Evolutionary conservation across 2,329 filamentous ascomycete genomes (phyloP), one percentile per base, ranked within the genome.

Genomic region (Rosellinia necatrix): DNA sequence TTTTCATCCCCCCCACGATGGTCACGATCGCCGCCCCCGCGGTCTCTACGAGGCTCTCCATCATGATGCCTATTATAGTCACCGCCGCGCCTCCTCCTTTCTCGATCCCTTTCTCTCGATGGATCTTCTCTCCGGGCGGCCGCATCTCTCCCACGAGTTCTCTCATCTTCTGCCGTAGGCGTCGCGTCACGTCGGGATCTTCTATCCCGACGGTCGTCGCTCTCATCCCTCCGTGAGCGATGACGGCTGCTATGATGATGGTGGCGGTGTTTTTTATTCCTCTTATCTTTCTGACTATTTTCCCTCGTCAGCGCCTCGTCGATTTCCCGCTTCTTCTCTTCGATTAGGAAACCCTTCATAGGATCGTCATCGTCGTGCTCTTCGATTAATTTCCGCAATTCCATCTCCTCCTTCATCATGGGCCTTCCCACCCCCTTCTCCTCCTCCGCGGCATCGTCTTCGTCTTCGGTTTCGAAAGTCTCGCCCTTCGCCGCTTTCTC

Each of bases 311-410:
- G 74, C 3, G 91, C 92, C 56, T 83, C 82, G 51, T 89, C 85
- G 10, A 96, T 83, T 71, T 96, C 91, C 70, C 91, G 91, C 74
- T 90, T 92, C 81, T 97, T 97, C 74, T 96, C 89, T 61, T 93
- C 84, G 48, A 97, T 86, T 61, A 97, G 71, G 66, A 90, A 97
- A 32, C 85, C 86, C 74, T 96, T 97, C 94, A 99, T 99, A 0
- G 94, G 94, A 71, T 99, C 94, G 59, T 97, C 93, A 21, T 97
- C 92, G 63, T 97, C 94, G 62, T 96, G 89, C 13, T 93, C 87
- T 50, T 83, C 77, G 49, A 96, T 85, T 53, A 97, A 72, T 40
- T 85, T 81, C 47, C 85, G 84, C 46, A 97, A 75, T 70, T 97
- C 92, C 52, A 79, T 77, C 75, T 97, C 92, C 69, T 97, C 92